Conservation (phyloP, 169 alveolate genomes). For the Amoebophrya sp. region DNA sequence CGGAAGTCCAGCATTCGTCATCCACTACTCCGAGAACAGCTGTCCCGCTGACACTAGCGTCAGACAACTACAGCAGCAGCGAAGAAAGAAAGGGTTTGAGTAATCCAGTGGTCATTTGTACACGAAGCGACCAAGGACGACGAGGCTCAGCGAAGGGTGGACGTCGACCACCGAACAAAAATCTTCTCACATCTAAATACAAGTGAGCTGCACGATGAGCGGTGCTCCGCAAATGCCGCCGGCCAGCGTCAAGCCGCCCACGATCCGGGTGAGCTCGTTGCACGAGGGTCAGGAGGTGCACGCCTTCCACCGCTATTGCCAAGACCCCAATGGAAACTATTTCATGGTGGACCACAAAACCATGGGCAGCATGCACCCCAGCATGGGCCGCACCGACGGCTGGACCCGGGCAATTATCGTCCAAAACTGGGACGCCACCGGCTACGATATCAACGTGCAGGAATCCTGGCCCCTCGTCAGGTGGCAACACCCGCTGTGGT, state of each 20-base stretch:
- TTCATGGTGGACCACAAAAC: constrained; percentile 12
- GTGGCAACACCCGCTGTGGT: constrained; percentile 6
- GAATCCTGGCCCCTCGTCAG: not conserved
- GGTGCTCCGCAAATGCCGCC: too few relatives aligned
- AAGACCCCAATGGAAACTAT: constrained; percentile 5
- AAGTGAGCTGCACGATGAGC: too few relatives aligned
- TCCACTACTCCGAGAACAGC: too few relatives aligned
- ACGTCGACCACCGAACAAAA: not conserved
- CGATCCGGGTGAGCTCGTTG: not conserved
- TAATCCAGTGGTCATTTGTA: too few relatives aligned
- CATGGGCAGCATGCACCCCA: not conserved
- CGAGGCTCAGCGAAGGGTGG: not conserved
- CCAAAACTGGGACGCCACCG: not conserved
- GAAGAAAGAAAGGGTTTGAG: too few relatives aligned
- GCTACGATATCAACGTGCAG: not conserved
- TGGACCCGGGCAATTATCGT: not conserved
- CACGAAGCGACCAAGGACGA: not conserved
- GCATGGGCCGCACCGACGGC: constrained; percentile 8
- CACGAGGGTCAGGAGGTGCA: not conserved
- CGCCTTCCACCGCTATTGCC: not conserved
- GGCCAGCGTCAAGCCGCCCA: too few relatives aligned
- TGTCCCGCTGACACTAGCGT: too few relatives aligned
- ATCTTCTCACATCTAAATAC: too few relatives aligned
- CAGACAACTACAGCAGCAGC: too few relatives aligned
- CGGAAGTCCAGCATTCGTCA: too few relatives aligned